These are phyloP conservation scores for Colletotrichum lindemuthianum DNA, from an alignment of 2,329 filamentous ascomycete genomes.

Conservation along the genomic window DNA sequence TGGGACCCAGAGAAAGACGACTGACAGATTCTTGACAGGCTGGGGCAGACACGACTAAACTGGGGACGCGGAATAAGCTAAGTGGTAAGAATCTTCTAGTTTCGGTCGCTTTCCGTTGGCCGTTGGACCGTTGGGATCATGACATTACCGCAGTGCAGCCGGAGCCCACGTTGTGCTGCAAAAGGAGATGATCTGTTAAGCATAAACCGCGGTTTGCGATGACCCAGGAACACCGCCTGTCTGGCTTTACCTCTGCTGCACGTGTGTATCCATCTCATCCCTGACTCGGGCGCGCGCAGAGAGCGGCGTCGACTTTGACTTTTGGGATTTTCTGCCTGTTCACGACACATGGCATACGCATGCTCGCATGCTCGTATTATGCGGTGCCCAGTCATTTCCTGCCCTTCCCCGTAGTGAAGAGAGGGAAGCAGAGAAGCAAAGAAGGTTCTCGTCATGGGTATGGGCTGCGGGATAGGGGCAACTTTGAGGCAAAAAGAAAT, in stretches of 20 bases:
- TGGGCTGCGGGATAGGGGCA: conserved; percentile 19
- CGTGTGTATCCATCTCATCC: too few species aligned
- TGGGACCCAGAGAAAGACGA: background rate
- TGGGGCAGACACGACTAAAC: background rate
- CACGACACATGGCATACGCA: too few species aligned
- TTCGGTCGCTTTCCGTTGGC: conserved; percentile 27
- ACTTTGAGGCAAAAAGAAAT: conserved; percentile 14
- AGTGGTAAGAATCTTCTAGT: conserved; percentile 12
- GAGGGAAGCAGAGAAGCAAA: background rate
- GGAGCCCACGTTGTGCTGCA: conserved; percentile 1
- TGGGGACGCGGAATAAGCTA: background rate
- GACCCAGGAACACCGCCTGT: background rate
- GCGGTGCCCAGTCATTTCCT: too few species aligned
- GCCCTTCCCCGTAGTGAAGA: background rate
- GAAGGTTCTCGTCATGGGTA: background rate
- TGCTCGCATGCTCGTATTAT: background rate
- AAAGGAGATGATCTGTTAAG: conserved; percentile 32
- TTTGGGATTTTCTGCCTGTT: too few species aligned
- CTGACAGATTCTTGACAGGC: too few species aligned
- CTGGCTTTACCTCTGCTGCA: background rate
- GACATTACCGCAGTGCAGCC: too few species aligned
- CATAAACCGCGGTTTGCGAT: conserved; percentile 16
- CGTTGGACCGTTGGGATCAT: background rate
- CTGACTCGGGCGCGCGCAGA: too few species aligned
- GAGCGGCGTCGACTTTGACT: too few species aligned